phyloP scores from a whole-genome alignment of 2,329 filamentous ascomycete genomes.

The Teratosphaeria zuluensis region DNA sequence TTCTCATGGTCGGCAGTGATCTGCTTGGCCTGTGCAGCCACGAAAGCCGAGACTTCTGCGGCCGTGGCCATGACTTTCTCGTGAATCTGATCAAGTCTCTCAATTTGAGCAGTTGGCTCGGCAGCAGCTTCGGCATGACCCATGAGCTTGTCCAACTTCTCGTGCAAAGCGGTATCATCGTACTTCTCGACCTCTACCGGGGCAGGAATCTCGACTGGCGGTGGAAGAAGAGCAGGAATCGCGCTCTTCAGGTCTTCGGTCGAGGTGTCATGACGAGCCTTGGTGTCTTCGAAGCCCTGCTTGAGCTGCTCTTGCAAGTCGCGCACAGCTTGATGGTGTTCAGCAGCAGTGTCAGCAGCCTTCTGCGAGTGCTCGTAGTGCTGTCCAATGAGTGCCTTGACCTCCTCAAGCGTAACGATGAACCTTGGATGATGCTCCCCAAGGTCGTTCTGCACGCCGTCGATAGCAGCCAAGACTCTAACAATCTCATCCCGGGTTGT shows the following conservation, averaged over 20 bases:
- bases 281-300: constrained; percentile 34
- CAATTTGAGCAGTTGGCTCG: constrained; percentile 64
- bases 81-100: constrained; percentile 80
- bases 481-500: constrained; percentile 73
- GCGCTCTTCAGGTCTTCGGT: constrained; percentile 33
- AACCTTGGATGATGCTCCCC: constrained; percentile 82
- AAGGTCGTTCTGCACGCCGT: constrained; percentile 67
- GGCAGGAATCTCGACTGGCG: constrained; percentile 27
- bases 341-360: constrained; percentile 25
- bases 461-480: constrained; percentile 62
- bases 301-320: constrained; percentile 35
- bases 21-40: constrained; percentile 64
- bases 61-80: constrained; percentile 77
- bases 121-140: constrained; percentile 56
- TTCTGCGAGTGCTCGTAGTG: constrained; percentile 83
- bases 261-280: constrained; percentile 29
- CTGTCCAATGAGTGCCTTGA: constrained; percentile 71
- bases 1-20: constrained; percentile 70
- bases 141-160: constrained; percentile 45
- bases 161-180: constrained; percentile 44
- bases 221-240: constrained; percentile 36
- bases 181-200: constrained; percentile 48
- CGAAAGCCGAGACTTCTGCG: constrained; percentile 72
- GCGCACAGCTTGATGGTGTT: constrained; percentile 33
- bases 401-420: constrained; percentile 73